These are phyloP conservation scores for Blastomyces silverae DNA, from an alignment of 2,329 filamentous ascomycete genomes.

Conservation along the genomic window DNA sequence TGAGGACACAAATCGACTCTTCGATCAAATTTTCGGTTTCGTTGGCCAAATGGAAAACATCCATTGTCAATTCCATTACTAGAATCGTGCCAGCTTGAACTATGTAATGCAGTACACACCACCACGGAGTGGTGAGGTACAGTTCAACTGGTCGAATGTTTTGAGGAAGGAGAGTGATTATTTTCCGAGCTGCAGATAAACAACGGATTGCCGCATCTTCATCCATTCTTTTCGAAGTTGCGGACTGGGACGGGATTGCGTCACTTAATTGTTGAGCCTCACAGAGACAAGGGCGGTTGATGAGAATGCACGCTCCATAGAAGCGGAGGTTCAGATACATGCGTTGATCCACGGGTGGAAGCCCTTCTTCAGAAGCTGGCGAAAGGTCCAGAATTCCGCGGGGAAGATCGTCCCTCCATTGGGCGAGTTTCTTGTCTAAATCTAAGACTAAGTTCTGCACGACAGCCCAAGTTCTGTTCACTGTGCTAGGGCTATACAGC, in stretches of 20 bases:
- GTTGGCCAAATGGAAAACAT: slow-evolving; percentile 24
- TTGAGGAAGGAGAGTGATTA: slow-evolving; percentile 32
- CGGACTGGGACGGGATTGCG: slow-evolving; percentile 29
- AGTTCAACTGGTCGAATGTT: slow-evolving; percentile 24
- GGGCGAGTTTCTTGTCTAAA: slow-evolving; percentile 29
- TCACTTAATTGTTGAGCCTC: slow-evolving; percentile 26
- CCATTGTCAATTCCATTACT: slow-evolving; percentile 33
- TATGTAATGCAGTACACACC: slow-evolving; percentile 36
- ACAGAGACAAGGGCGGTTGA: slow-evolving; percentile 38
- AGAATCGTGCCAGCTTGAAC: slow-evolving; percentile 36
- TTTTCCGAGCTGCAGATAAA: slow-evolving; percentile 30
- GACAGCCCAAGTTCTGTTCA: slow-evolving; percentile 31
- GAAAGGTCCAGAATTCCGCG: slow-evolving; percentile 16
- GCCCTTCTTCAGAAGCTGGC: background rate
- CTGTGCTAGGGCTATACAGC: slow-evolving; percentile 30
- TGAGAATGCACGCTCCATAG: slow-evolving; percentile 33
- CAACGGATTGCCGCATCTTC: slow-evolving; percentile 29
- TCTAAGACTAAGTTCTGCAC: slow-evolving; percentile 29
- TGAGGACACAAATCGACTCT: slow-evolving; percentile 29
- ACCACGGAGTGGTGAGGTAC: slow-evolving; percentile 37
- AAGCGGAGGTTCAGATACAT: slow-evolving; percentile 25
- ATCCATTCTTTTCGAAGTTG: slow-evolving; percentile 30
- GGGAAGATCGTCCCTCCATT: slow-evolving; percentile 31
- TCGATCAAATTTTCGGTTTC: slow-evolving; percentile 26
- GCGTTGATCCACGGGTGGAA: slow-evolving; percentile 14